Conservation (phyloP, 1,284 basidiomycete species). For the Leucoagaricus sp. region DNA sequence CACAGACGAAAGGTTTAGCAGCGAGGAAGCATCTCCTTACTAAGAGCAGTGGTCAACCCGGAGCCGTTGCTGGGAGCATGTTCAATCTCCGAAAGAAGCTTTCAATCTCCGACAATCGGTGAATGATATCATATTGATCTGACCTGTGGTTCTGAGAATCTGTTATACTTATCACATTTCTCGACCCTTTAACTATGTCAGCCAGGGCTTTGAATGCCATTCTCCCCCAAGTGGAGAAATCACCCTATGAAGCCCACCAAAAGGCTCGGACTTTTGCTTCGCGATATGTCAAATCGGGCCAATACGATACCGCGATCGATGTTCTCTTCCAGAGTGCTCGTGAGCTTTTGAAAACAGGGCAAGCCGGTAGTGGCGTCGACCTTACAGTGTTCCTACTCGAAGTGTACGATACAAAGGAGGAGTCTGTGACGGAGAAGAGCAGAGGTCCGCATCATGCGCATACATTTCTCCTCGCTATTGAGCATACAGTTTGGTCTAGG, state of each 20-base stretch:
- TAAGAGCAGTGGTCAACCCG: no score
- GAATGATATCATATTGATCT: not conserved
- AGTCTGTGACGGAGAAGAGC: conserved; percentile 69
- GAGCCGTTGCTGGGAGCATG: no score
- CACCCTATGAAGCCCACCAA: conserved; percentile 91
- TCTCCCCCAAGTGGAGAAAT: conserved; percentile 67
- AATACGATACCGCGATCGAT: conserved; percentile 83
- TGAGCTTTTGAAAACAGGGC: conserved; percentile 83
- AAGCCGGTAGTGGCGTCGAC: conserved; percentile 89
- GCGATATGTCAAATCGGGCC: conserved; percentile 76
- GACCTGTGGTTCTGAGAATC: not conserved
- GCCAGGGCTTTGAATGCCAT: conserved; percentile 71
- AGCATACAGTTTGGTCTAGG: conserved; percentile 42
- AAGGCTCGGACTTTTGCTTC: conserved; percentile 93
- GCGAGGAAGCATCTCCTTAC: no score
- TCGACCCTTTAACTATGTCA: conserved; percentile 6
- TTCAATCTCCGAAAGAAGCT: not conserved
- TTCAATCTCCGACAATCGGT: conserved; percentile 7
- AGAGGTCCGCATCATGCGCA: conserved; percentile 52
- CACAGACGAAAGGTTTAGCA: no score
- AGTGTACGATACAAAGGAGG: conserved; percentile 74
- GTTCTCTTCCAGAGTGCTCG: conserved; percentile 85
- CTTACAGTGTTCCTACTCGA: conserved; percentile 77
- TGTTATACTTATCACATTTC: conserved; percentile 4
- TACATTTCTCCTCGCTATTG: conserved; percentile 7